Evolutionary conservation across 2,329 filamentous ascomycete genomes (phyloP).

Genomic region (Trichophyton schoenleinii): DNA sequence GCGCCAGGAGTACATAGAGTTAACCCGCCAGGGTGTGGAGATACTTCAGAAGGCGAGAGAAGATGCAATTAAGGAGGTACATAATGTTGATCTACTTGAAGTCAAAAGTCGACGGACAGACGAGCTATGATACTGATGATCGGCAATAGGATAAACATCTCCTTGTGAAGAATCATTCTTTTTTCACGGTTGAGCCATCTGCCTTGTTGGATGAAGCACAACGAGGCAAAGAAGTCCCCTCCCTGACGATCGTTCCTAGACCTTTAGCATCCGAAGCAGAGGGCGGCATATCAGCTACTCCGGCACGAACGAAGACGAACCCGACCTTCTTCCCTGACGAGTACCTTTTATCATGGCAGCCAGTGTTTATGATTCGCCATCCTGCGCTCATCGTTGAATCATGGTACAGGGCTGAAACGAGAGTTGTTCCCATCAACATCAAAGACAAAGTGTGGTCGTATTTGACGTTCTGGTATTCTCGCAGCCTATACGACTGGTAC

Average conservation of each 20-base stretch:
- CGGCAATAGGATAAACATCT: not conserved
- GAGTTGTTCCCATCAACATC: slow-evolving; percentile 13
- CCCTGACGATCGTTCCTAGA: not conserved
- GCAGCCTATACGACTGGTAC: slow-evolving; percentile 26
- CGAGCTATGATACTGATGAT: not conserved
- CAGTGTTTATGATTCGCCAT: slow-evolving; percentile 28
- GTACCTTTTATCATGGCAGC: slow-evolving; percentile 21
- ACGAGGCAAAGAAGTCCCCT: not conserved
- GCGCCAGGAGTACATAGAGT: not conserved
- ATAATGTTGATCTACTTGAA: not conserved
- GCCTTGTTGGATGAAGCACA: not conserved
- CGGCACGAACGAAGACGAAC: slow-evolving; percentile 13
- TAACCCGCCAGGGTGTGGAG: not conserved
- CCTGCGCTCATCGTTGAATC: slow-evolving; percentile 29
- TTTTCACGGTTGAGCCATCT: not conserved
- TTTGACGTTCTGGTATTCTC: slow-evolving; percentile 22
- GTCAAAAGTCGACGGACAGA: not conserved
- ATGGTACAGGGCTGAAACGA: slow-evolving; percentile 19
- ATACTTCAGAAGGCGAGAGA: not conserved
- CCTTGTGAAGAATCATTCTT: not conserved
- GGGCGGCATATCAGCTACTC: slow-evolving; percentile 11
- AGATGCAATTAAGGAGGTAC: not conserved
- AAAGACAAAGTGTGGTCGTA: slow-evolving; percentile 12
- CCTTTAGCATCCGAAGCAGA: not conserved
- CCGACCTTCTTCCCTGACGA: slow-evolving; percentile 25